These are phyloP conservation scores for Pseudocohnilembus persalinus DNA, from an alignment of 169 alveolate genomes.

Conservation along the genomic window DNA sequence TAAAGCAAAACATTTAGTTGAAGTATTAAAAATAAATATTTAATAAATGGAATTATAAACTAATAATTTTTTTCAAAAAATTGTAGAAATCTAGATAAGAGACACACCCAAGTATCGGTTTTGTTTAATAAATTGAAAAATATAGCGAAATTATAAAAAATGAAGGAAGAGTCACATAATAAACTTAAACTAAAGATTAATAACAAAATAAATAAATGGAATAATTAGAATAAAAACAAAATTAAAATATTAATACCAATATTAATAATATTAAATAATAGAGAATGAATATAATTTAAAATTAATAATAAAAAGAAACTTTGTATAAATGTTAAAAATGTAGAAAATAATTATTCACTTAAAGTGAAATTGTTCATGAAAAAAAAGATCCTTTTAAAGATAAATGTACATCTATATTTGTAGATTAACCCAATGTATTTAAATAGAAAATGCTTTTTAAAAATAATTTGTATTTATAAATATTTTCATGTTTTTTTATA, in stretches of 20 bases:
- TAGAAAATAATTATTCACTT: neutral
- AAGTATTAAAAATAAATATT: neutral
- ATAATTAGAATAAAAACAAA: too few relatives aligned
- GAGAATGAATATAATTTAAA: neutral
- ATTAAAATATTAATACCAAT: too few relatives aligned
- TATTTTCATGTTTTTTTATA: too few relatives aligned
- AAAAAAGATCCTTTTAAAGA: neutral
- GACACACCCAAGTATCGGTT: neutral
- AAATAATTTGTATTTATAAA: too few relatives aligned
- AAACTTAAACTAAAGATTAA: neutral
- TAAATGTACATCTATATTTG: neutral
- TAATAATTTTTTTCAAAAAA: too few relatives aligned
- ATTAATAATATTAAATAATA: too few relatives aligned
- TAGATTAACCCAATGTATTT: neutral
- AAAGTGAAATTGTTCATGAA: neutral
- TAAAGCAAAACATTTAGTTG: neutral
- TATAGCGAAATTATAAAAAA: too few relatives aligned
- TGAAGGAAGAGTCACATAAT: neutral
- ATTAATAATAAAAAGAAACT: neutral
- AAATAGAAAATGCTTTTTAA: too few relatives aligned
- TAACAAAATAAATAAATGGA: neutral
- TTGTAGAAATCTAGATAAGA: neutral
- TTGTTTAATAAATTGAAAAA: neutral
- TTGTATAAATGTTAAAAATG: neutral
- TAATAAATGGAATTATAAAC: neutral